Evolutionary conservation across 176 grass and related monocot genomes (phyloP).

Genomic region (Microstegium vimineum): DNA sequence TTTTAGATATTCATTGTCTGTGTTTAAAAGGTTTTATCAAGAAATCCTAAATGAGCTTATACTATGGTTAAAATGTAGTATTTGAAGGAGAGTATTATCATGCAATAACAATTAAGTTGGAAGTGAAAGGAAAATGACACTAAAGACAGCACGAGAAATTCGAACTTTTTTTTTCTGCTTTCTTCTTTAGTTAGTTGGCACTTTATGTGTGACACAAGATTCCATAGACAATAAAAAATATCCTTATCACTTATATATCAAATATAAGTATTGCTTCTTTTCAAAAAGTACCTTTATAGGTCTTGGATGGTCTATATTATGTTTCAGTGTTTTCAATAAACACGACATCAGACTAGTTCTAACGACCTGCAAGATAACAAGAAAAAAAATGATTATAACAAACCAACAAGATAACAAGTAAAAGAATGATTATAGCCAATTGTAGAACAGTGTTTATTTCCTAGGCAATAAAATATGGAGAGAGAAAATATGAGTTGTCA

Average conservation of each 20-base stretch:
- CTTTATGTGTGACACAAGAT: neutral
- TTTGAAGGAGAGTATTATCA: neutral
- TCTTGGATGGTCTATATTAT: slow-evolving; percentile 95
- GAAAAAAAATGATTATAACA: slow-evolving; percentile 1
- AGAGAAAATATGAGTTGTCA: neutral
- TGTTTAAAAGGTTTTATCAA: neutral
- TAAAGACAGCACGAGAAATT: neutral
- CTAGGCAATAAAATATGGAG: neutral
- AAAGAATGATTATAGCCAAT: neutral
- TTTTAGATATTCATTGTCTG: neutral
- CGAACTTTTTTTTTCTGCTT: neutral
- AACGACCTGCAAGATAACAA: slow-evolving; percentile 66
- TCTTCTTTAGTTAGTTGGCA: neutral
- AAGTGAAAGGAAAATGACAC: neutral
- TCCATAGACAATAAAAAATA: neutral
- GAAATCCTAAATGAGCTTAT: neutral
- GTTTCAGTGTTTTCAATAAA: slow-evolving; percentile 95
- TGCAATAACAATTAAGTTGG: neutral
- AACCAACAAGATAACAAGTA: neutral
- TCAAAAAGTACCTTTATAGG: slow-evolving; percentile 74
- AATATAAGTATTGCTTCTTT: neutral
- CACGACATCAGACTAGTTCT: slow-evolving; percentile 86
- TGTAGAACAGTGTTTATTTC: neutral
- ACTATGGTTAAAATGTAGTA: neutral
- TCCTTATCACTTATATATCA: neutral